These are phyloP conservation scores for Lachnellula occidentalis DNA, from an alignment of 2,329 filamentous ascomycete genomes.

Conservation along the genomic window DNA sequence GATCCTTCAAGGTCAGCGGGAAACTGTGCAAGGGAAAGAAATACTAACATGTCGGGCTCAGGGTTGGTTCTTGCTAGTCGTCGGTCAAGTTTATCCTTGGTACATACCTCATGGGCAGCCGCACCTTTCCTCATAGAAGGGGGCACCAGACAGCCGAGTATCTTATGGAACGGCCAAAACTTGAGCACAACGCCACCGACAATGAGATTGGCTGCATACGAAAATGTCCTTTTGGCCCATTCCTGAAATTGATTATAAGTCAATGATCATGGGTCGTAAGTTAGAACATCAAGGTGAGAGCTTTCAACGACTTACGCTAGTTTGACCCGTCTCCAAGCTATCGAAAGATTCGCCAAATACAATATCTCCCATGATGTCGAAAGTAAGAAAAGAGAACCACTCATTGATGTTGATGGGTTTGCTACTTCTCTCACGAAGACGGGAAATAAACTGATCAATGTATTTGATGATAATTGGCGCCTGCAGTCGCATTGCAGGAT, in stretches of 20 bases:
- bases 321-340: constrained; percentile 29
- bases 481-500: constrained; percentile 33
- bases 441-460: constrained; percentile 33
- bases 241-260: background rate
- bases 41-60: constrained; percentile 32
- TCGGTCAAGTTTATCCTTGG: constrained; percentile 14
- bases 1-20: background rate
- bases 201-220: constrained; percentile 12
- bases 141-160: background rate
- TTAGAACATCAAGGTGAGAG: background rate
- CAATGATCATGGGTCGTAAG: too few species aligned
- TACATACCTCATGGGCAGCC: constrained; percentile 16
- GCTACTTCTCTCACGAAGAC: background rate
- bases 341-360: constrained; percentile 38
- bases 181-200: too few species aligned
- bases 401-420: background rate
- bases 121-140: constrained; percentile 1
- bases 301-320: constrained; percentile 5
- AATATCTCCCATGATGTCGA: constrained; percentile 39
- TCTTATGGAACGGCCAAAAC: too few species aligned
- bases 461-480: constrained; percentile 37
- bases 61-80: constrained; percentile 15
- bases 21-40: background rate
- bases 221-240: constrained; percentile 27
- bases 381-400: constrained; percentile 22